Percentiles rank a stretch among this genome's conserved stretches.
These are phyloP conservation scores for Kodamaea hsintzibuensis DNA, from an alignment of 805 yeast species.

Conservation along the genomic window DNA sequence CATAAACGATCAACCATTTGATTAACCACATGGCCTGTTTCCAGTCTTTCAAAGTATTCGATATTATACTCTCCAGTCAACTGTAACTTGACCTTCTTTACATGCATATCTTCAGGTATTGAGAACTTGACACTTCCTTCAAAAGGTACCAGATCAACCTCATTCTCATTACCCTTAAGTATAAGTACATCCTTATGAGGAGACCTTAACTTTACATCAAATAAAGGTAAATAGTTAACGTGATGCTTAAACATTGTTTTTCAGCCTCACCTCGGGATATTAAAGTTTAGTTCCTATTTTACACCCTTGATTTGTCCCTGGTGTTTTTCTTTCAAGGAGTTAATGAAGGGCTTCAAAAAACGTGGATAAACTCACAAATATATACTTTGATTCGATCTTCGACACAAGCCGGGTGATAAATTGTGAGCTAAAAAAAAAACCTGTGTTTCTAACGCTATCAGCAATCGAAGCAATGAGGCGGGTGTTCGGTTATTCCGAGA, in stretches of 20 bases:
- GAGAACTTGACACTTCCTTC: slow-evolving; percentile 51
- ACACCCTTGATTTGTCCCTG: background rate
- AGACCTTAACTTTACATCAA: slow-evolving; percentile 40
- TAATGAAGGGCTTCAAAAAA: background rate
- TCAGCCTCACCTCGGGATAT: background rate
- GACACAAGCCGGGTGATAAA: background rate
- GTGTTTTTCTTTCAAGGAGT: background rate
- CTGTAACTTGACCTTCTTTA: slow-evolving; percentile 38
- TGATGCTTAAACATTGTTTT: slow-evolving; percentile 24
- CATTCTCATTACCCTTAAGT: slow-evolving; percentile 46
- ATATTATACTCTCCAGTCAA: slow-evolving; percentile 45
- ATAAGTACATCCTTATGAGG: slow-evolving; percentile 43
- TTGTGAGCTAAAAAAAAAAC: background rate
- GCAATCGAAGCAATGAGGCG: no score
- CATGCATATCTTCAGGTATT: slow-evolving; percentile 42
- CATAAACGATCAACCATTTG: slow-evolving; percentile 40
- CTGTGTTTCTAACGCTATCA: background rate
- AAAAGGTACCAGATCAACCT: slow-evolving; percentile 43
- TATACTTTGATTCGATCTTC: background rate
- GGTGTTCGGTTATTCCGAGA: no score
- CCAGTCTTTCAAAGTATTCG: slow-evolving; percentile 39
- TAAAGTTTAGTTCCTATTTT: background rate
- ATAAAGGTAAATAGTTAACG: slow-evolving; percentile 28
- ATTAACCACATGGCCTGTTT: slow-evolving; percentile 28
- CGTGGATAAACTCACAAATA: background rate